Conservation (phyloP, 2,329 filamentous ascomycete genomes). For the Didymella glomerata region DNA sequence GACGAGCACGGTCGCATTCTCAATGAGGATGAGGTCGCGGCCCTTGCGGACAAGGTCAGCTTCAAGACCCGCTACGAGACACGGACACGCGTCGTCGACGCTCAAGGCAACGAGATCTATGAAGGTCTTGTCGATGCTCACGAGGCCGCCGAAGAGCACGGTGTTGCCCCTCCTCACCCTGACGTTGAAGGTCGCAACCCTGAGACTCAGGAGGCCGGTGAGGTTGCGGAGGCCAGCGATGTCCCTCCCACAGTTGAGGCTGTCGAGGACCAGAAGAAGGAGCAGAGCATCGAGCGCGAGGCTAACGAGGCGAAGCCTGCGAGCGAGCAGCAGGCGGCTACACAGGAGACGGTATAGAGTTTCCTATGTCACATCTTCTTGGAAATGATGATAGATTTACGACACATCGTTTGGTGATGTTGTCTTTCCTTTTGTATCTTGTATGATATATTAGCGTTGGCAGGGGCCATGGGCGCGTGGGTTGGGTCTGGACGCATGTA, state of each 20-base stretch:
- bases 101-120: conserved; percentile 77
- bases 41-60: conserved; percentile 88
- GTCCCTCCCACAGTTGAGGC: conserved; percentile 53
- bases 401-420: background rate
- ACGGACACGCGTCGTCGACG: conserved; percentile 84
- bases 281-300: conserved; percentile 53
- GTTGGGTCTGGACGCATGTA: conserved; percentile 2
- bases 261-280: conserved; percentile 55
- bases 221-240: conserved; percentile 50
- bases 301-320: conserved; percentile 50
- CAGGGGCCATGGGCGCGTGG: conserved; percentile 16
- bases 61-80: conserved; percentile 97
- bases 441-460: conserved; percentile 25
- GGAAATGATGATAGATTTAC: conserved; percentile 9
- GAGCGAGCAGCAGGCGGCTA: conserved; percentile 51
- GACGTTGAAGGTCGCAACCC: conserved; percentile 66
- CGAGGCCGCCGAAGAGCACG: conserved; percentile 41
- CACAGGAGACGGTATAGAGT: conserved; percentile 31
- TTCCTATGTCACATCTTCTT: conserved; percentile 15
- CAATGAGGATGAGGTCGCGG: conserved; percentile 81
- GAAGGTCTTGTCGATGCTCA: conserved; percentile 53
- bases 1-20: conserved; percentile 93
- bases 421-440: conserved; percentile 11
- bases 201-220: conserved; percentile 59
- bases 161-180: conserved; percentile 62